Base-by-base conservation (phyloP, 768 basidiomycete genomes). In the Suillus plorans region DNA sequence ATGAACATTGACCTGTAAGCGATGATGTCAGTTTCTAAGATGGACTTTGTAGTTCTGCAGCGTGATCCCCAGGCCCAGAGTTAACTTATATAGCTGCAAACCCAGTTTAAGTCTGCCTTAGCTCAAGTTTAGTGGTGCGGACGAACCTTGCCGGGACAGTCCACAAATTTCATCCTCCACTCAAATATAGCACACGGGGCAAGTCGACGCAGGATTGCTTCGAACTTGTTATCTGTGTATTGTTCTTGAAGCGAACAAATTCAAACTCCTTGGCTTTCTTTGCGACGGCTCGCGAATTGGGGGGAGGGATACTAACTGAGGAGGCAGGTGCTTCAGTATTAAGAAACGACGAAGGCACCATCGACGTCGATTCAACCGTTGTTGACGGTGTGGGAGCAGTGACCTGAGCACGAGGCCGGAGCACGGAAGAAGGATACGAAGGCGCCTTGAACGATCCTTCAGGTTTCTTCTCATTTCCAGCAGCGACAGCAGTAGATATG, bases 61-160 rank as follows among this genome's bases (percentile, higher is more conserved):
- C 28, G 28, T 28, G 28, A 28, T 28, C 28, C 28, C 28, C 28
- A 28, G 28, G 28, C 28, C 28, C 28, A 28, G 2, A 28, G 1
- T 28, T 4, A 28, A 28, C 28, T 28, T 28, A 28, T 28, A 28
- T 28, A 28, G 28, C 28, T 28, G 1, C 28, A 28, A 28, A 28
- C 28, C 28, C 28, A 28, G 4, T 28, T 28, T 28, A 28, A n/a
- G n/a, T n/a, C n/a, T n/a, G n/a, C n/a, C n/a, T n/a, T n/a, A n/a
- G n/a, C n/a, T n/a, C n/a, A n/a, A n/a, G n/a, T n/a, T n/a, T n/a
- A n/a, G n/a, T n/a, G 28, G 28, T 28, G 28, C 28, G 3, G 20
- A 72, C 82, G 36, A 66, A 94, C 94, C 85, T 95, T 97, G 71
- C 94, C 94, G 69, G 95, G 95, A 76, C 95, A 96, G 75, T 97